These are phyloP conservation scores for Suhomyces wounanorum DNA, from an alignment of 1,139 yeast species.

Conservation along the genomic window DNA sequence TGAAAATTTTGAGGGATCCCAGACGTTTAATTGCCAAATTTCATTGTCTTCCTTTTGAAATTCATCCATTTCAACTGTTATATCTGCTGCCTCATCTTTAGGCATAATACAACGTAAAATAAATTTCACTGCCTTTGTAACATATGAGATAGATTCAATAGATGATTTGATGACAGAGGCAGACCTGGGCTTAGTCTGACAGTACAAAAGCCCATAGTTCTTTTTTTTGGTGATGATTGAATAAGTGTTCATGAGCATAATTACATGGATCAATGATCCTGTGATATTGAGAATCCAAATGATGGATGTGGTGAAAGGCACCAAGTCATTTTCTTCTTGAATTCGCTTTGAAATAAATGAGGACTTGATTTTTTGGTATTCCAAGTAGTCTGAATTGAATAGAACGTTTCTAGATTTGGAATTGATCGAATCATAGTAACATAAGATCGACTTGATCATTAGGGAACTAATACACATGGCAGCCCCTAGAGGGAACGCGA, in stretches of 20 bases:
- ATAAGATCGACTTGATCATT: slow-evolving; percentile 21
- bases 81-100: slow-evolving; percentile 6
- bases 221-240: slow-evolving; percentile 33
- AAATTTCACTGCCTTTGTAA: slow-evolving; percentile 4
- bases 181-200: slow-evolving; percentile 36
- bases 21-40: slow-evolving; percentile 54
- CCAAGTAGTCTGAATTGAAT: slow-evolving; percentile 33
- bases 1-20: slow-evolving; percentile 29
- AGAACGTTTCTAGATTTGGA: slow-evolving; percentile 26
- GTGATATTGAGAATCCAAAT: slow-evolving; percentile 25
- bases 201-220: slow-evolving; percentile 44
- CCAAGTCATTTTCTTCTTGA: slow-evolving; percentile 7
- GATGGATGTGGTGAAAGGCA: slow-evolving; percentile 17
- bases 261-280: slow-evolving; percentile 19
- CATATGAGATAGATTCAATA: slow-evolving; percentile 17
- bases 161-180: slow-evolving; percentile 36
- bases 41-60: slow-evolving; percentile 28
- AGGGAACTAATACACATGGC: slow-evolving; percentile 25
- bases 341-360: slow-evolving; percentile 12
- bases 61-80: slow-evolving; percentile 13
- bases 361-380: slow-evolving; percentile 36
- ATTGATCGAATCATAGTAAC: slow-evolving; percentile 24
- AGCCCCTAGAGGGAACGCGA: slow-evolving; percentile 53
- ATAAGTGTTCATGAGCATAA: slow-evolving; percentile 33
- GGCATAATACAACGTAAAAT: slow-evolving; percentile 5